Base-by-base conservation (phyloP, 495 filamentous ascomycete species). In the Penicillium soppii region DNA sequence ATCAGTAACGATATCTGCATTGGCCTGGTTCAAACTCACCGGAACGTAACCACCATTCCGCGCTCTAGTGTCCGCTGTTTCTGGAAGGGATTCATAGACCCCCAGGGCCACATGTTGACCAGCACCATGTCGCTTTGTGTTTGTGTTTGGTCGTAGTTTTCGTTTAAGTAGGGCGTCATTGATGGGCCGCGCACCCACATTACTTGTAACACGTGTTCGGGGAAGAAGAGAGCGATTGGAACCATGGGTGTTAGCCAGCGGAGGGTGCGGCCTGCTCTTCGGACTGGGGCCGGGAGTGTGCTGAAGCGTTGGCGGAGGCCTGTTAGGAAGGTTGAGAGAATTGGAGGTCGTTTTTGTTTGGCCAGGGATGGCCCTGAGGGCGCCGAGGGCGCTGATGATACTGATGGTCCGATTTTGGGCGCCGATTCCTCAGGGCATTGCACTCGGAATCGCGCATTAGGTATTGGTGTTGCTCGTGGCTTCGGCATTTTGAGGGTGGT, bases 151-250 rank as follows among this genome's bases (percentile, higher is more conserved):
- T 84, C 75, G 61, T 70, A 85, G 40, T 84, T 76, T 33, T 82
- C 73, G 53, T 91, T 91, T 9, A 92, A 60, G 65, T 82, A 87
- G 0, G 89, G 89, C 46, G 86, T 89, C 89, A 92, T 92, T 13
- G 83, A 87, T 17, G 81, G 72, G 3, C 89, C 89, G 22, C 68
- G 73, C 54, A 91, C 82, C 69, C 75, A 75, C 57, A 83, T 82
- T 22, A 86, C 54, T 52, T 85, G 75, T 41, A 78, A 74, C 43
- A 89, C 72, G 57, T 87, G 74, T 39, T 77, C 73, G 42, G 83
- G 81, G 70, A 89, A 80, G 70, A 82, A 85, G 36, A 85, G 75
- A 20, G 80, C 63, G 22, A 86, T 79, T 1, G 87, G 87, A 22
- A 89, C 57, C 67, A 84, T 75, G 25, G 84, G 81, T 22, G 76